Base-by-base conservation (phyloP, 2,329 filamentous ascomycete genomes). In the Pseudogymnoascus sp. region DNA sequence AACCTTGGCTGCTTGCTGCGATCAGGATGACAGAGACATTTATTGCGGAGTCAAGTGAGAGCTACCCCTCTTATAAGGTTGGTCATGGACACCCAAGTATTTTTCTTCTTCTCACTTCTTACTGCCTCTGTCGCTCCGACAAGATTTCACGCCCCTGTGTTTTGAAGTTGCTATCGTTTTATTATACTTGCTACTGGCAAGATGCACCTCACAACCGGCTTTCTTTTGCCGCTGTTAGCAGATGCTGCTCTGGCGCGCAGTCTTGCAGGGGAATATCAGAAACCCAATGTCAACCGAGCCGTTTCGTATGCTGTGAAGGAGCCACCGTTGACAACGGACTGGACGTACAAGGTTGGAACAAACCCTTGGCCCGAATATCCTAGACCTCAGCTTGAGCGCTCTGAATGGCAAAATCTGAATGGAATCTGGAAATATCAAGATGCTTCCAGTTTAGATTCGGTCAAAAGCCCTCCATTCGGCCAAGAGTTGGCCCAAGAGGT, bases 341-440 rank as follows among this genome's bases (percentile, higher is more conserved):
- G 79, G 79, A 81, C 78, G 0, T 71, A 75, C 37, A 72, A 76
- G 24, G 78, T 79, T 4, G 79, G 79, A 14, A 79, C 75, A 1
- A 73, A 78, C 59, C 79, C 79, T 0, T 81, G 79, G 79, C 78
- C 78, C 6, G 78, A 81, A 62, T 80, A 81, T 66, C 79, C 79
- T 8, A 72, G 79, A 28, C 79, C 79, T 5, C 78, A 78, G 62
- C 69, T 80, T 40, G 71, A 78, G 62, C 75, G 79, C 2, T 68
- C 75, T n/a, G 66, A 76, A n/a, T 81, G 79, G 79, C 74, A 78
- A 68, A 80, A 77, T 37, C 71, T 81, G 38, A 81, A 81, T 59
- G 79, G 79, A 0, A 72, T 81, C 2, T 81, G 78, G 79, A 74
- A 74, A 40, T 81, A 79, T 63, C 72, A 74, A 35, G 75, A 74